These are phyloP conservation scores for Rhodotorula sp. DNA, from an alignment of 1,284 basidiomycete genomes.

Conservation along the genomic window DNA sequence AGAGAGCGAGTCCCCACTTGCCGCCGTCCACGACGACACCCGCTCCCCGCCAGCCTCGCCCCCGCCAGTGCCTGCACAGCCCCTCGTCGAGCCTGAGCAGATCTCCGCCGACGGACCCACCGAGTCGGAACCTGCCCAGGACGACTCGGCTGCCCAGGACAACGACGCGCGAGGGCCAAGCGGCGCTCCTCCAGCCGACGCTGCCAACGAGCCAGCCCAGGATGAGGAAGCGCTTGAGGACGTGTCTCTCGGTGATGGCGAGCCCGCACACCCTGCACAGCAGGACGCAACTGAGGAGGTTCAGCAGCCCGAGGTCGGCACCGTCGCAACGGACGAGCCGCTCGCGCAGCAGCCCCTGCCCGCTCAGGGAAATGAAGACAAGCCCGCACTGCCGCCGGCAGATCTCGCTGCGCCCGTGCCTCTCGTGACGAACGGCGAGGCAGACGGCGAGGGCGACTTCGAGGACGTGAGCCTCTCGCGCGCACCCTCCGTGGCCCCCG, in stretches of 20 bases:
- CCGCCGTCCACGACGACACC: not conserved
- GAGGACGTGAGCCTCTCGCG: slow-evolving; percentile 32
- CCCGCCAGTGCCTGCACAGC: not conserved
- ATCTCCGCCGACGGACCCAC: not conserved
- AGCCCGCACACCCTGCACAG: no score
- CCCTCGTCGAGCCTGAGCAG: not conserved
- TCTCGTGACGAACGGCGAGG: not conserved
- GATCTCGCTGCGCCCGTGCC: not conserved
- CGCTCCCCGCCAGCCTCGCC: not conserved
- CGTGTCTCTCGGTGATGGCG: not conserved
- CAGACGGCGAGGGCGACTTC: slow-evolving; percentile 14
- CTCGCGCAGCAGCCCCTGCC: not conserved
- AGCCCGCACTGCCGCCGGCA: not conserved
- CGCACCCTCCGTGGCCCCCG: slow-evolving; percentile 30
- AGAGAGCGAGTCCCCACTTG: not conserved
- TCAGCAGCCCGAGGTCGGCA: not conserved
- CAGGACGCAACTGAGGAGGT: not conserved
- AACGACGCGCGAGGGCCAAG: not conserved
- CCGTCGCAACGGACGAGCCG: not conserved
- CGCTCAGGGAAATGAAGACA: not conserved
- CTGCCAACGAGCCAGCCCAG: not conserved
- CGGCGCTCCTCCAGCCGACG: not conserved
- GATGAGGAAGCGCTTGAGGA: not conserved
- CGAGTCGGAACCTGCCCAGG: not conserved
- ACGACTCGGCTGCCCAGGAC: not conserved